phyloP scores from a whole-genome alignment of 495 filamentous ascomycete species.

The Penicillium daleae region DNA sequence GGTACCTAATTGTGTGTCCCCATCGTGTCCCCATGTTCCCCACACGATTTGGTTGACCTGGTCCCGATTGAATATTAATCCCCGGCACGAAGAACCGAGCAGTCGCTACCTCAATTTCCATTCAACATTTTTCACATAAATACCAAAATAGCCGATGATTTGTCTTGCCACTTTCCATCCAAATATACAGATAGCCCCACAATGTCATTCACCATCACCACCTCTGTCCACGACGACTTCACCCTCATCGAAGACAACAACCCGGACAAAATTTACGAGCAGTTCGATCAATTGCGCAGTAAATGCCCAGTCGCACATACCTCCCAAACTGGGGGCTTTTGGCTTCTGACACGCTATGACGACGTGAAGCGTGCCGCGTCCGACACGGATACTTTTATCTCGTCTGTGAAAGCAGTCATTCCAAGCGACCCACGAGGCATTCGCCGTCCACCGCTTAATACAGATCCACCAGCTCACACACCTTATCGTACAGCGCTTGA shows the following conservation, averaged over 20 bases:
- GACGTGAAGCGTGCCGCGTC: constrained; percentile 2
- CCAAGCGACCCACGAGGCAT: constrained; percentile 8
- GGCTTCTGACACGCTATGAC: constrained; percentile 5
- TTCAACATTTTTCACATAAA: not conserved
- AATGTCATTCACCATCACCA: not conserved
- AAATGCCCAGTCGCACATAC: constrained; percentile 5
- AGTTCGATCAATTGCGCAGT: not conserved
- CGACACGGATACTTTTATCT: not conserved
- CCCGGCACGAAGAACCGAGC: not conserved
- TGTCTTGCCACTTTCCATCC: not conserved
- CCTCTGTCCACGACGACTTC: not conserved
- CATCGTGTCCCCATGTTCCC: not conserved
- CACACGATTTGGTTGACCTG: not conserved
- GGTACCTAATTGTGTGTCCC: not conserved
- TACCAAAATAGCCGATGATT: not conserved
- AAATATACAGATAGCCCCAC: not conserved
- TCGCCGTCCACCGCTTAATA: constrained; percentile 10
- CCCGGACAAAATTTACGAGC: not conserved
- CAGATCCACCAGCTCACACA: constrained; percentile 7
- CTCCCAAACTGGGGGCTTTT: constrained; percentile 4
- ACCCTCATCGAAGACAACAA: not conserved
- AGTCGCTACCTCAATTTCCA: not conserved
- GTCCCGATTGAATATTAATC: too few species aligned
- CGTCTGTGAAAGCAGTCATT: constrained; percentile 7
- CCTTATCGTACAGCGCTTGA: constrained; percentile 5